Evolutionary conservation across 2,329 filamentous ascomycete genomes (phyloP), one percentile per base, ranked within the genome.

Genomic region (Talaromyces islandicus): DNA sequence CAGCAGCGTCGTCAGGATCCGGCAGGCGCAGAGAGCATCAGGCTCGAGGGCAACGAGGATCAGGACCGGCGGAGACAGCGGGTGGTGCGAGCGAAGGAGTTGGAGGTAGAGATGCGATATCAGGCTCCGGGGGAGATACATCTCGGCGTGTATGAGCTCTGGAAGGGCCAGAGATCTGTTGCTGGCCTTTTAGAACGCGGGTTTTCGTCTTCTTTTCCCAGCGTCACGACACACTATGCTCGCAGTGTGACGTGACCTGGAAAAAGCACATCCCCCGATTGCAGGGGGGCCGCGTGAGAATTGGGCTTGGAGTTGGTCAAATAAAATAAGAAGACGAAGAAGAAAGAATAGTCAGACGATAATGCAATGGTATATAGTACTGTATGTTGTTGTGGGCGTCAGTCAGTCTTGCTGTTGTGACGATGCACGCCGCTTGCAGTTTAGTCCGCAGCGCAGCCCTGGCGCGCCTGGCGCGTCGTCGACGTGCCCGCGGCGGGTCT

Each of bases 1-100:
- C 62, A 99, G 82, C n/a, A 99, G 83, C 56, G 89, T 85, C 2
- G 93, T 96, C 54, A 99, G 85, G 63, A 99, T 97, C 63, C 92
- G 91, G 73, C 92, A 96, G 64, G 92, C 94, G 76, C 93, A 97
- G 63, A 99, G 86, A 64, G 94, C 90, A 78, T 99, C 94, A 59
- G 94, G 92, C 71, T 97, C 93, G 72, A 97, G 89, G 38, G 93
- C 90, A 65, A 92, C 92, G 60, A 99, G 89, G 64, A 99, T 86
- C 27, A 97, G 83, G 58, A 97, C 91, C 0, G 92, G 92, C 43
- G 93, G 90, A 19, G 92, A 94, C 56, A 93, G 85, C n/a, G 92
- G 89, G 72, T 97, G 91, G 66, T 92, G 88, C 51, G 90, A 89
- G 74, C 85, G 86, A 74, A 95, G 86, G 60, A 99, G 89, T 76